Conservation (phyloP, 257 asterid species). For the Penstemon eatonii region DNA sequence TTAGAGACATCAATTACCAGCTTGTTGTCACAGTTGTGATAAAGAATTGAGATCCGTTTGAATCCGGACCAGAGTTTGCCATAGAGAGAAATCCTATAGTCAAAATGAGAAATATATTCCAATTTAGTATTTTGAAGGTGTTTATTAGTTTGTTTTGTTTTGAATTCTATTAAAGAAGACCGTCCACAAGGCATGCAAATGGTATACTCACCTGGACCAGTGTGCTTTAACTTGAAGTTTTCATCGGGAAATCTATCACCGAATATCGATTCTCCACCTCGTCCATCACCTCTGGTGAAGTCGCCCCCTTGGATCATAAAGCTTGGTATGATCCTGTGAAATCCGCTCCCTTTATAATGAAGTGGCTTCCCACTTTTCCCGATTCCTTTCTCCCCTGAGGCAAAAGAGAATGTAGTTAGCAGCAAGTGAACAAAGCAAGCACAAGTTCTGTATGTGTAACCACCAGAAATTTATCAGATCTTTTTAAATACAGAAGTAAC, state of each 20-base stretch:
- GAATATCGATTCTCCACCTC: conserved; percentile 91
- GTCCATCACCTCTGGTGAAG: conserved; percentile 87
- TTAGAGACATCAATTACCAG: conserved; percentile 49
- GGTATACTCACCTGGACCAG: conserved; percentile 66
- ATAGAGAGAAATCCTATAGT: conserved; percentile 72
- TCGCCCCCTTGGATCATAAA: conserved; percentile 99
- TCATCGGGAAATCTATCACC: conserved; percentile 77
- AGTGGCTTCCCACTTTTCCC: conserved; percentile 78
- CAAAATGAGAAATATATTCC: conserved; percentile 3
- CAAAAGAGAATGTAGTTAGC: background rate
- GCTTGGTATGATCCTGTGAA: conserved; percentile 90
- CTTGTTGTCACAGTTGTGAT: conserved; percentile 72
- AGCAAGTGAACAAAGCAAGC: background rate
- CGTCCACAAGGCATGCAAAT: background rate
- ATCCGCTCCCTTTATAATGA: conserved; percentile 77
- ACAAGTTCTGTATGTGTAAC: background rate
- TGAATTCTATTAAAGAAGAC: background rate
- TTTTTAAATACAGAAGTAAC: background rate
- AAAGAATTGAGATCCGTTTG: conserved; percentile 90
- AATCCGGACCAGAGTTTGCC: conserved; percentile 91
- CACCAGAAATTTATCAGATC: background rate
- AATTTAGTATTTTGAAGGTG: background rate
- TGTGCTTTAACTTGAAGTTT: conserved; percentile 80
- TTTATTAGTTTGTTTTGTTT: background rate
- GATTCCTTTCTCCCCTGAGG: conserved; percentile 84